Percentiles rank a stretch among this genome's conserved stretches.
These are phyloP conservation scores for Vanderwaltozyma polyspora DNA, from an alignment of 805 yeast genomes.

Conservation along the genomic window DNA sequence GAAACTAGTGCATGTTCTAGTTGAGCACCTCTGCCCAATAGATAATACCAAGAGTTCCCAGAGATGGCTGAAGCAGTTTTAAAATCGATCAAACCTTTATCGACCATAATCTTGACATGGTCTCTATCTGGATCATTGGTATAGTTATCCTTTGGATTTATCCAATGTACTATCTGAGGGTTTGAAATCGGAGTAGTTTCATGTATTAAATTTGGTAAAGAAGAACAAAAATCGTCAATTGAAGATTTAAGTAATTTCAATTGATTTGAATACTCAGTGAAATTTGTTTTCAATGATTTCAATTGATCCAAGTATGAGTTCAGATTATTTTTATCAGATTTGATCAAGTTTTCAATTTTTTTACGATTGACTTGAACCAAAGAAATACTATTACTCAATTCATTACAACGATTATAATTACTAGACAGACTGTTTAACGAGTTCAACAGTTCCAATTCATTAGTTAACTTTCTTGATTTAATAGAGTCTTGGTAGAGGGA, in stretches of 20 bases:
- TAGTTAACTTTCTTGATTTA: constrained; percentile 18
- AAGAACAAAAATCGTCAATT: constrained; percentile 33
- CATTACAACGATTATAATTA: constrained; percentile 16
- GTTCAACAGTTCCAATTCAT: constrained; percentile 13
- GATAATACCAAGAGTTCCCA: constrained; percentile 78
- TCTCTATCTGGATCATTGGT: constrained; percentile 28
- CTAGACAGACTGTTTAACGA: constrained; percentile 22
- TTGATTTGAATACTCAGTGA: constrained; percentile 10
- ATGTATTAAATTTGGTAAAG: constrained; percentile 55
- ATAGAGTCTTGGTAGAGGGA: constrained; percentile 17
- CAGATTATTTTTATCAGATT: constrained; percentile 11
- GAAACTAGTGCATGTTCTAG: constrained; percentile 85
- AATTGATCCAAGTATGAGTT: constrained; percentile 9
- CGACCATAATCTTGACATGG: constrained; percentile 62
- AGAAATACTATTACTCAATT: constrained; percentile 15
- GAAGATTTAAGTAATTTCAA: constrained; percentile 26
- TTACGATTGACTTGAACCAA: constrained; percentile 23
- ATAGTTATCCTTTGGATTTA: constrained; percentile 33
- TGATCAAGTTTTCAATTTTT: constrained; percentile 19
- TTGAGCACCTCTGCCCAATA: constrained; percentile 74
- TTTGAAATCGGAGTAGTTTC: constrained; percentile 32
- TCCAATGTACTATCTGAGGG: constrained; percentile 38
- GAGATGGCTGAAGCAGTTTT: constrained; percentile 60
- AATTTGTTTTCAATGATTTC: constrained; percentile 18
- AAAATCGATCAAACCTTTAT: constrained; percentile 60